A percentile compares a stretch with the other conserved stretches of the same genome.
Conservation (phyloP, 176 grass and related monocot genomes). For the barley (Hordeum vulgare) region MorexV3_pseudomolecules_assembly NC_058518.1:402709657-402710156, state of each 20-base stretch:
- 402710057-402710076: constrained; percentile 6
- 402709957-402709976: not conserved
- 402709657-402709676: not conserved
- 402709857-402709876: not conserved
- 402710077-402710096: not conserved
- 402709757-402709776: no score
- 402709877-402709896: not conserved
- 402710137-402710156: not conserved
- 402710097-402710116: not conserved
- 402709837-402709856: not conserved
- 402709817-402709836: not conserved
- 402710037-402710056: not conserved
- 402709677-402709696: not conserved
- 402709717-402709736: not conserved
- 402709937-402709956: not conserved
- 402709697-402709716: not conserved
- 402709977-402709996: not conserved
- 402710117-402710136: not conserved
- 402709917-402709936: not conserved
- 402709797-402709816: not conserved
- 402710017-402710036: not conserved
- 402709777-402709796: not conserved
- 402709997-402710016: constrained; percentile 18
- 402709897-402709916: not conserved
- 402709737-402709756: not conserved